A percentile compares a stretch with the other conserved stretches of the same genome.
Conservation (phyloP, 2,329 filamentous ascomycete species). For the Penicillium corylophilum region DNA sequence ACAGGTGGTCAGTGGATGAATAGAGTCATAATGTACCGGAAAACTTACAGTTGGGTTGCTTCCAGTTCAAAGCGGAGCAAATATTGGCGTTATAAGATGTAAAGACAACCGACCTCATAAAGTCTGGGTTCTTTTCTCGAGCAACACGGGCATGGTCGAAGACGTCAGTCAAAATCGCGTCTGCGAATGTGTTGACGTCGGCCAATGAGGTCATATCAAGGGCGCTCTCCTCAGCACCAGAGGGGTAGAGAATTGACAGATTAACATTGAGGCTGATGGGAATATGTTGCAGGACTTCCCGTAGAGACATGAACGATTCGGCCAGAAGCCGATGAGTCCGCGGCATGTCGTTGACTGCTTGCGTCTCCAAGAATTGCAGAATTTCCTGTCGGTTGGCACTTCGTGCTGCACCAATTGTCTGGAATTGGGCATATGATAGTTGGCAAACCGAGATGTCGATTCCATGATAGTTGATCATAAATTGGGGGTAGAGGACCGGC, state of each 20-base stretch:
- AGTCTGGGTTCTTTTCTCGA: slow-evolving; percentile 65
- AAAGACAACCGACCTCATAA: slow-evolving; percentile 85
- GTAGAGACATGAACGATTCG: slow-evolving; percentile 73
- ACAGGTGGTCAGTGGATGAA: neutral
- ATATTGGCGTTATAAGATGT: slow-evolving; percentile 88
- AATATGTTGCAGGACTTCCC: slow-evolving; percentile 71
- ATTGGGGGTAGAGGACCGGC: slow-evolving; percentile 82
- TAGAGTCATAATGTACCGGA: neutral
- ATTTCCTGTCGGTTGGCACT: slow-evolving; percentile 28
- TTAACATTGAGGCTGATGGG: slow-evolving; percentile 83
- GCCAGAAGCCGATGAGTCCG: slow-evolving; percentile 71
- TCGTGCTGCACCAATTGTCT: slow-evolving; percentile 44
- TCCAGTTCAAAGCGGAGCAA: slow-evolving; percentile 96
- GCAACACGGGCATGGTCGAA: slow-evolving; percentile 83
- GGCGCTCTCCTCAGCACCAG: slow-evolving; percentile 66
- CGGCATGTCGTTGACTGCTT: slow-evolving; percentile 50
- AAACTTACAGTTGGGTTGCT: slow-evolving; percentile 84
- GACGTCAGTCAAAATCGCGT: slow-evolving; percentile 77
- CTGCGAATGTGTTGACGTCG: slow-evolving; percentile 84
- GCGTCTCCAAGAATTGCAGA: slow-evolving; percentile 31
- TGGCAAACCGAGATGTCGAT: slow-evolving; percentile 80
- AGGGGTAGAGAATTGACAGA: slow-evolving; percentile 87
- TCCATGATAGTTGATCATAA: slow-evolving; percentile 72
- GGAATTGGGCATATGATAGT: slow-evolving; percentile 64
- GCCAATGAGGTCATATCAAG: slow-evolving; percentile 70